phyloP scores from a whole-genome alignment of 768 basidiomycete genomes.

The Rhodosporidiobolus odoratus region DNA sequence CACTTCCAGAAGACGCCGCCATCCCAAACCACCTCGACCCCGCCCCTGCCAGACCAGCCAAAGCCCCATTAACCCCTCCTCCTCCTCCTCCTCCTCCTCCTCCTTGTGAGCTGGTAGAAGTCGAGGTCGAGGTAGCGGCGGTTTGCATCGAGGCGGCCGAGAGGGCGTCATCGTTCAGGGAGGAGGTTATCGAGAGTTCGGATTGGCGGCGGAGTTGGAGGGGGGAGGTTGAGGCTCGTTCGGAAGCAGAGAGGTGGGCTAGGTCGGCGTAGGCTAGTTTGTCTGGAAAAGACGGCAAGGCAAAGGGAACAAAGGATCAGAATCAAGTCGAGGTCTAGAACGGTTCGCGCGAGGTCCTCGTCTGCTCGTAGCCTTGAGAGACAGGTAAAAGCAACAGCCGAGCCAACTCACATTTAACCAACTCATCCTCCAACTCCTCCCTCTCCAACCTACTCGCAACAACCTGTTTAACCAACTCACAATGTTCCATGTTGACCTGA shows the following conservation, averaged over 20 bases:
- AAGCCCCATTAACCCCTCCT: no score
- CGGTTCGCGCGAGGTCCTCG: no score
- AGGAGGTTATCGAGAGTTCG: conserved; percentile 15
- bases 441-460: conserved; percentile 81
- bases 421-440: conserved; percentile 87
- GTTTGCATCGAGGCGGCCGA: background rate
- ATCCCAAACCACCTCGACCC: background rate
- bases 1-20: no score
- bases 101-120: background rate
- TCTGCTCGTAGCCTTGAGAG: no score
- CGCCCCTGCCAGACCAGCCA: background rate
- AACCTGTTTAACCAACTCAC: conserved; percentile 59
- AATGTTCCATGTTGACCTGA: conserved; percentile 72
- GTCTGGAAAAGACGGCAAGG: conserved; percentile 1
- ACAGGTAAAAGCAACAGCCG: conserved; percentile 49
- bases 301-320: background rate
- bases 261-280: conserved; percentile 39
- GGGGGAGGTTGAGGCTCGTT: conserved; percentile 19
- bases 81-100: background rate
- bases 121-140: background rate
- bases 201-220: conserved; percentile 11
- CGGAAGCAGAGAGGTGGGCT: conserved; percentile 16
- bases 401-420: conserved; percentile 90
- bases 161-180: background rate
- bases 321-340: no score